phyloP scores from a whole-genome alignment of 2,329 filamentous ascomycete species.

The Talaromyces sp. region DNA sequence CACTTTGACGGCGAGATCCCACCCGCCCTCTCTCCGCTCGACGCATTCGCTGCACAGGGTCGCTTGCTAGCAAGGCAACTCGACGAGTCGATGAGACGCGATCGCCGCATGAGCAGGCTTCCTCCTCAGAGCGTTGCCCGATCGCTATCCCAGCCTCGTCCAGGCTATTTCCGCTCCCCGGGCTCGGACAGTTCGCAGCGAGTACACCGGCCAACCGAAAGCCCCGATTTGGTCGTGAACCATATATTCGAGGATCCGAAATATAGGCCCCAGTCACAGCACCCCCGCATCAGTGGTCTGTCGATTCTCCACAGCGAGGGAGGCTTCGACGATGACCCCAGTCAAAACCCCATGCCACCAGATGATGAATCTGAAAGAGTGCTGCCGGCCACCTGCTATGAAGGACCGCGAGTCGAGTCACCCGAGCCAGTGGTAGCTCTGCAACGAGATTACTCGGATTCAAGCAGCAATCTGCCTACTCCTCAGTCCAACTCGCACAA shows the following conservation, averaged over 20 bases:
- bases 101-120: constrained; percentile 76
- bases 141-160: constrained; percentile 71
- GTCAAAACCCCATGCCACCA: constrained; percentile 23
- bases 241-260: constrained; percentile 41
- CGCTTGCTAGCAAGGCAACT: constrained; percentile 82
- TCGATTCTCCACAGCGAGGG: constrained; percentile 30
- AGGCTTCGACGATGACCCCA: constrained; percentile 21
- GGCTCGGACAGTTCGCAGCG: constrained; percentile 50
- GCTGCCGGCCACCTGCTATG: constrained; percentile 18
- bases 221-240: constrained; percentile 34
- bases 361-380: constrained; percentile 31
- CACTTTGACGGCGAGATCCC: constrained; percentile 73
- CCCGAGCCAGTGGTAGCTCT: constrained; percentile 23
- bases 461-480: constrained; percentile 10
- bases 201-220: constrained; percentile 22
- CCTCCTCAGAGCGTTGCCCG: constrained; percentile 79
- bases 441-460: constrained; percentile 15
- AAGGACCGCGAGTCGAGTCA: constrained; percentile 26
- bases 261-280: constrained; percentile 65
- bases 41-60: constrained; percentile 91
- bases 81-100: constrained; percentile 69
- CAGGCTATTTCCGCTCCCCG: constrained; percentile 74
- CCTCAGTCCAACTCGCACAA: neutral
- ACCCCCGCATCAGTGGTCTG: constrained; percentile 66
- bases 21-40: constrained; percentile 86